Conservation (phyloP, 345 rosid genomes). For the Durio zibethinus region DNA sequence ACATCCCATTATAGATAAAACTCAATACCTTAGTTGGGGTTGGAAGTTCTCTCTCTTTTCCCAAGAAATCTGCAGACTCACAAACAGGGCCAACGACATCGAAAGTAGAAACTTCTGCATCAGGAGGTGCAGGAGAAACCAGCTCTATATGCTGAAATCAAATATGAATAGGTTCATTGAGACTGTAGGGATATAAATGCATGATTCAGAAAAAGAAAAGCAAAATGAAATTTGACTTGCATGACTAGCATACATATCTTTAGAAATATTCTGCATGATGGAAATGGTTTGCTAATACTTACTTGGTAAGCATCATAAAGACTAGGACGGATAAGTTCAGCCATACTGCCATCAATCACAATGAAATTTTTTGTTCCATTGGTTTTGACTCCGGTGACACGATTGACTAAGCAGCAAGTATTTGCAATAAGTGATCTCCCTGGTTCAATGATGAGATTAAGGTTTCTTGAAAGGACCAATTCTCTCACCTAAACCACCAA, state of each 20-base stretch:
- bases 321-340: constrained; percentile 98
- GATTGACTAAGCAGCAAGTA: constrained; percentile 89
- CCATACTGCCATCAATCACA: constrained; percentile 98
- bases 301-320: constrained; percentile 98
- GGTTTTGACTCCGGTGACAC: constrained; percentile 90
- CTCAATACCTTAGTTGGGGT: constrained; percentile 64
- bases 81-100: constrained; percentile 99
- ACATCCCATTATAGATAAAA: background rate
- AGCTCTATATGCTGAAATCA: constrained; percentile 85
- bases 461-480: constrained; percentile 71
- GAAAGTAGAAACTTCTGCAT: constrained; percentile 60
- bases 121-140: constrained; percentile 69
- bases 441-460: constrained; percentile 90
- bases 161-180: background rate
- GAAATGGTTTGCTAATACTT: constrained; percentile 15
- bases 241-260: background rate
- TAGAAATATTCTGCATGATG: constrained; percentile 9
- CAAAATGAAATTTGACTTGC: background rate
- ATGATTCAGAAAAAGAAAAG: background rate
- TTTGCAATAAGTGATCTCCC: constrained; percentile 97
- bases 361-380: constrained; percentile 91
- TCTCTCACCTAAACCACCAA: constrained; percentile 64
- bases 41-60: constrained; percentile 90
- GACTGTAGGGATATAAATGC: background rate
- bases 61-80: constrained; percentile 98